These are phyloP conservation scores for Salvia splendens DNA, from an alignment of 257 asterid species.

Conservation along the genomic window DNA sequence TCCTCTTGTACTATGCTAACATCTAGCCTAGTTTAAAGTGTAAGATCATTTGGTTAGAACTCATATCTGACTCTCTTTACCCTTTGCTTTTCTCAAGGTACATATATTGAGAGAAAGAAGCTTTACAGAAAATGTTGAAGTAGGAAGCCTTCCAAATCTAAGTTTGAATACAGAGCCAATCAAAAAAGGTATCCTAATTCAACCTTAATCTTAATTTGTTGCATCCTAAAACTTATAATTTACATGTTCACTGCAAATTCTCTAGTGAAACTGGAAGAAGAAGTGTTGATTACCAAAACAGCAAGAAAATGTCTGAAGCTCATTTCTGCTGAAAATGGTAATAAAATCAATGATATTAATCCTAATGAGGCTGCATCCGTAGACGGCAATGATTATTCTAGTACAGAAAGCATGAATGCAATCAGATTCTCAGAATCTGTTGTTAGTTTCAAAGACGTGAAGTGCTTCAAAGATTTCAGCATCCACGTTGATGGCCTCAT, in stretches of 20 bases:
- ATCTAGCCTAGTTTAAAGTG: neutral
- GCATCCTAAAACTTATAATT: neutral
- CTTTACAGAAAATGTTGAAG: slow-evolving; percentile 45
- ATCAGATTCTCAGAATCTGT: slow-evolving; percentile 37
- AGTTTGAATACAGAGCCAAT: slow-evolving; percentile 32
- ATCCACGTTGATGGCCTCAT: slow-evolving; percentile 53
- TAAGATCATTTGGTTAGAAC: neutral
- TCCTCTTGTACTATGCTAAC: neutral
- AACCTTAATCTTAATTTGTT: neutral
- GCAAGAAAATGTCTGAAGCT: slow-evolving; percentile 13
- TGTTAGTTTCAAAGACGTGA: slow-evolving; percentile 46
- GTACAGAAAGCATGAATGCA: slow-evolving; percentile 34
- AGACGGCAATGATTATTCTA: slow-evolving; percentile 2
- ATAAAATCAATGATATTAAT: neutral
- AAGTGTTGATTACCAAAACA: slow-evolving; percentile 2
- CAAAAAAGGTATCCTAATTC: slow-evolving; percentile 26
- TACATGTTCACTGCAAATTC: neutral
- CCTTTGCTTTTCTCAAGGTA: slow-evolving; percentile 43
- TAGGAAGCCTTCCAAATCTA: slow-evolving; percentile 39
- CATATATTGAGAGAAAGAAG: slow-evolving; percentile 44
- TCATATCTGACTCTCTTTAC: neutral
- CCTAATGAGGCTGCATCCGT: neutral
- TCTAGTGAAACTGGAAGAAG: slow-evolving; percentile 24
- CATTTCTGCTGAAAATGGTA: neutral
- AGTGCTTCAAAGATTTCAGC: slow-evolving; percentile 46